Base-by-base conservation (phyloP, 2,329 filamentous ascomycete genomes). In the Dothideomycetidae sp. region DNA sequence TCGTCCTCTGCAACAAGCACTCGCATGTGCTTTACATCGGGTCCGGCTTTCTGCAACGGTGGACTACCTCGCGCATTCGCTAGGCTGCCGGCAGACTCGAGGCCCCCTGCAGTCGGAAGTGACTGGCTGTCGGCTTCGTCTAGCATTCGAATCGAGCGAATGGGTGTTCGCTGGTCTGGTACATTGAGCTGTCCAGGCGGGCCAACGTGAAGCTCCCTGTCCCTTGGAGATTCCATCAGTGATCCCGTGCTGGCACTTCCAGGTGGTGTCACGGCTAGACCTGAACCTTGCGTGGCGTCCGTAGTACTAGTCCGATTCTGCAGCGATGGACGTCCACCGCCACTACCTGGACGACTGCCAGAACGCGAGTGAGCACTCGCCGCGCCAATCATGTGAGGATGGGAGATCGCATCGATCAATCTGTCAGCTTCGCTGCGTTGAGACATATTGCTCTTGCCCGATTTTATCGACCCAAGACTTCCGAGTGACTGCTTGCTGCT, bases 1-100 rank as follows among this genome's bases (percentile, higher is more conserved):
- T 93, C 84, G 47, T 93, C 85, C 51, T 93, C 85, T 0, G 85
- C 85, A 23, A 93, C 73, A 14, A 93, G 64, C 2, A 92, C 73
- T 12, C 70, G 66, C 45, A 84, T 62, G 26, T 69, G 57, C 2
- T 66, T 56, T 1, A 60, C 46, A 14, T 38, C 36, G 4, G 36
- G 35, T 15, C 15, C 16, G 10, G 26, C 15, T 17, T n/a, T 13
- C 10, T 23, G 23, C 12, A 37, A 12, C 5, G 29, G 43, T 12
- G 43, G 36, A 14, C 34, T 16, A 16, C 36, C 33, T 10, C 39
- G 17, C 14, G 32, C 19, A 12, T 39, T 17, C 5, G 17, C 29
- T 7, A 31, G 18, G n/a, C 29, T 31, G n/a, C 37, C 37, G 3
- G 37, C 37, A 10, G 37, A 34, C 11, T 21, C 32, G 12, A 39